These are phyloP conservation scores for Boletus rubropictus DNA, from an alignment of 768 basidiomycete species.

Conservation along the genomic window DNA sequence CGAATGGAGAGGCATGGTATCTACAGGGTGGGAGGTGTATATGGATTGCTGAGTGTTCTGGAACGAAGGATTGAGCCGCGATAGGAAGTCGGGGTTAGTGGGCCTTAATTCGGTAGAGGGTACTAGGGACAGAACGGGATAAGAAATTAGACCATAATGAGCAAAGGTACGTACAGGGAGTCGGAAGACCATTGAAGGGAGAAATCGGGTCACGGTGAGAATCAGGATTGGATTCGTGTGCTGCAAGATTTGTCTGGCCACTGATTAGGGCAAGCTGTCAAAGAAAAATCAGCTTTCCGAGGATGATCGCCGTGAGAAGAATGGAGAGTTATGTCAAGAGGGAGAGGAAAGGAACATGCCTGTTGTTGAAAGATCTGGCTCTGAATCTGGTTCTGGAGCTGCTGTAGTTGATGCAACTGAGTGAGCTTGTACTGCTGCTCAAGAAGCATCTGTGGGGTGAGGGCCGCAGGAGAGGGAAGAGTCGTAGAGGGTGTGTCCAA, in stretches of 20 bases:
- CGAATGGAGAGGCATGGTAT: slow-evolving; percentile 25
- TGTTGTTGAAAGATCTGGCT: slow-evolving; percentile 88
- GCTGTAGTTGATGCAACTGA: slow-evolving; percentile 72
- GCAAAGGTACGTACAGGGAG: slow-evolving; percentile 48
- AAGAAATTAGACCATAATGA: slow-evolving; percentile 8
- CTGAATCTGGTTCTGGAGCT: slow-evolving; percentile 79
- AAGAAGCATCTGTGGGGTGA: slow-evolving; percentile 48
- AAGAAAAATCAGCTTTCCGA: slow-evolving; percentile 10
- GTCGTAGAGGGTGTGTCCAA: slow-evolving; percentile 26
- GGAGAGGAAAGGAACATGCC: slow-evolving; percentile 38
- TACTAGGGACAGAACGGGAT: slow-evolving; percentile 34
- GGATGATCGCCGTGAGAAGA: slow-evolving; percentile 3
- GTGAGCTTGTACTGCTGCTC: slow-evolving; percentile 77
- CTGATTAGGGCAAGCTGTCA: slow-evolving; percentile 65
- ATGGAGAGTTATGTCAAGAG: not conserved
- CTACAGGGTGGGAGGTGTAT: slow-evolving; percentile 23
- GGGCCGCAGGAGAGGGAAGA: slow-evolving; percentile 17
- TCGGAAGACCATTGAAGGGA: slow-evolving; percentile 53
- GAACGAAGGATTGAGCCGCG: slow-evolving; percentile 55
- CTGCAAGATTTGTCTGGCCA: slow-evolving; percentile 34
- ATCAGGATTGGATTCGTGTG: slow-evolving; percentile 33
- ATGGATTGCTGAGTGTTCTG: slow-evolving; percentile 25
- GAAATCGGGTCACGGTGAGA: slow-evolving; percentile 31
- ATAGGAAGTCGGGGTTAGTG: slow-evolving; percentile 51
- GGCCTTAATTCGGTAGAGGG: slow-evolving; percentile 64